A percentile compares a stretch with the other conserved stretches of the same genome.
These are phyloP conservation scores for Somion occarium DNA, from an alignment of 1,284 basidiomycete species.

Conservation along the genomic window DNA sequence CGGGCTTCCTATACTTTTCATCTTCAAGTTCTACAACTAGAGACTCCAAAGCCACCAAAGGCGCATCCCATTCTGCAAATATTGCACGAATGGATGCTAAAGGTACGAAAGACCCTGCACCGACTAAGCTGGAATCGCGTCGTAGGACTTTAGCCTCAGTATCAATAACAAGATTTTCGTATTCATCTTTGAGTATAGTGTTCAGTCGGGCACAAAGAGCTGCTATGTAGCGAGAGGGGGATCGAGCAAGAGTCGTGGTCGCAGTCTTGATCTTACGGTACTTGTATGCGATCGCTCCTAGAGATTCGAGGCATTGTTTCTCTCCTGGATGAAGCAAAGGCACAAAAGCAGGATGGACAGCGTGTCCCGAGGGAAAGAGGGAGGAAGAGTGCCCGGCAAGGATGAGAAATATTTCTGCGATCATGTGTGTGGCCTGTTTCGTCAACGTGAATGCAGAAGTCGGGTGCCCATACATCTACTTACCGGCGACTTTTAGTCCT, in stretches of 20 bases:
- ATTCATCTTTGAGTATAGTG: conserved; percentile 71
- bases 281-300: conserved; percentile 66
- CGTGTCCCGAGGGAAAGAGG: conserved; percentile 58
- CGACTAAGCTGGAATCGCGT: conserved; percentile 68
- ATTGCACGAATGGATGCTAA: conserved; percentile 75
- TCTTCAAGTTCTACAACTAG: conserved; percentile 60
- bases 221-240: conserved; percentile 70
- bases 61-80: conserved; percentile 83
- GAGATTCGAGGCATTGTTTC: conserved; percentile 69
- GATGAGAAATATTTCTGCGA: conserved; percentile 80
- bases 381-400: conserved; percentile 83
- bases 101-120: conserved; percentile 74
- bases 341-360: conserved; percentile 60
- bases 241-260: conserved; percentile 47
- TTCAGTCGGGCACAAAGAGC: conserved; percentile 70
- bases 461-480: neutral
- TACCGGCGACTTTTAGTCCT: neutral
- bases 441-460: conserved; percentile 7
- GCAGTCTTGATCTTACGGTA: conserved; percentile 67
- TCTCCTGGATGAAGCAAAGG: conserved; percentile 84
- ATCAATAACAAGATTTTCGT: conserved; percentile 73
- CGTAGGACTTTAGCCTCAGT: conserved; percentile 76
- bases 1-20: conserved; percentile 58
- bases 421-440: conserved; percentile 42
- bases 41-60: conserved; percentile 61